These are phyloP conservation scores for Colletotrichum sp. DNA, from an alignment of 2,329 filamentous ascomycete genomes.

Conservation along the genomic window DNA sequence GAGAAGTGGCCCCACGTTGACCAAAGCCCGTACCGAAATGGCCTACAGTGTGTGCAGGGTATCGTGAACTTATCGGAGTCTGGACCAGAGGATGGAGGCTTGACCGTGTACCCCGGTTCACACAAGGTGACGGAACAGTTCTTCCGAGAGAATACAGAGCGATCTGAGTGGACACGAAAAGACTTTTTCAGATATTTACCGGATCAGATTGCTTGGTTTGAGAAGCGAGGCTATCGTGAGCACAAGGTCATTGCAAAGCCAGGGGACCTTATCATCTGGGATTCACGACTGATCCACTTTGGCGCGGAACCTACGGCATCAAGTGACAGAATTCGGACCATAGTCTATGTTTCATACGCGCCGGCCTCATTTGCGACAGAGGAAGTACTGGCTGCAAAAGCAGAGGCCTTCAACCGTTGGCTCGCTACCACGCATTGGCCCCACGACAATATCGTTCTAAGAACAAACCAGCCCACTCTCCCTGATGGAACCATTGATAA, in stretches of 20 bases:
- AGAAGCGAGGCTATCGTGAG: slow-evolving; percentile 31
- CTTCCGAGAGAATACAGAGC: not conserved
- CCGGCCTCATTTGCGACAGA: slow-evolving; percentile 36
- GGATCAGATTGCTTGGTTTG: slow-evolving; percentile 30
- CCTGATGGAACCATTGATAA: slow-evolving; percentile 24
- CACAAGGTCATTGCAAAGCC: slow-evolving; percentile 37
- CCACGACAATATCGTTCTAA: slow-evolving; percentile 39
- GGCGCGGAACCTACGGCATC: slow-evolving; percentile 24
- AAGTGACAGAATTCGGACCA: slow-evolving; percentile 35
- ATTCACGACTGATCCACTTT: slow-evolving; percentile 38
- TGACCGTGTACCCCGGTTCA: slow-evolving; percentile 15
- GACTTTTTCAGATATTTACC: not conserved
- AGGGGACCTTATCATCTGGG: slow-evolving; percentile 40
- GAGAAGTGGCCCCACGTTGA: slow-evolving; percentile 34
- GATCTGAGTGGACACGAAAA: not conserved
- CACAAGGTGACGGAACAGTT: not conserved
- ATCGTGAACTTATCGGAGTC: slow-evolving; percentile 28
- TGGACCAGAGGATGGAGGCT: slow-evolving; percentile 22
- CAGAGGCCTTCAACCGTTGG: slow-evolving; percentile 26
- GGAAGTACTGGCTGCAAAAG: slow-evolving; percentile 25
- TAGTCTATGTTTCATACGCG: slow-evolving; percentile 40
- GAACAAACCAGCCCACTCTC: slow-evolving; percentile 23
- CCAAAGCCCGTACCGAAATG: slow-evolving; percentile 29
- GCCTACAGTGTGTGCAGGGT: slow-evolving; percentile 33
- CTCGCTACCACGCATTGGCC: slow-evolving; percentile 35